Evolutionary conservation across 2,329 filamentous ascomycete genomes (phyloP).

Genomic region (Xylariomycetidae sp.): DNA sequence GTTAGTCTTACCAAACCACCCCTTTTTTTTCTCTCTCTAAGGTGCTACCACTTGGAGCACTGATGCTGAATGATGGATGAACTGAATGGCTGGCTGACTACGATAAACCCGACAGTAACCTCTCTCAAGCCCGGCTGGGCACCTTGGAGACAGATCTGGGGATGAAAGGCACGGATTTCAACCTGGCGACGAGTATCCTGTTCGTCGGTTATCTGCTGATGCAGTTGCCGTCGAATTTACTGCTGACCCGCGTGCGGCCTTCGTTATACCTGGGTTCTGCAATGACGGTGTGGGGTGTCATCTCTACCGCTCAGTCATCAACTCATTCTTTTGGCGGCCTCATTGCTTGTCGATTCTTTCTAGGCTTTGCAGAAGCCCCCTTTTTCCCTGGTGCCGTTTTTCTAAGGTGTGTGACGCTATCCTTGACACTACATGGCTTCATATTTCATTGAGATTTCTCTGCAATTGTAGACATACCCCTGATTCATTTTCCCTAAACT

Average conservation of each 20-base stretch:
- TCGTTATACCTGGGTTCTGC: conserved; percentile 47
- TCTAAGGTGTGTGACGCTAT: too few species aligned
- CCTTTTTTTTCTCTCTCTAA: background rate
- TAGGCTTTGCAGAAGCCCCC: conserved; percentile 45
- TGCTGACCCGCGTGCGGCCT: conserved; percentile 49
- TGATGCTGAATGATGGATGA: too few species aligned
- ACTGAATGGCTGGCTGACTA: conserved; percentile 7
- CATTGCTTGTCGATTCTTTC: conserved; percentile 42
- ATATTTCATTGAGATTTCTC: too few species aligned
- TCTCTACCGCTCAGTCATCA: conserved; percentile 42
- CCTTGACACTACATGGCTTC: too few species aligned
- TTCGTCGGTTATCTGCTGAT: conserved; percentile 58
- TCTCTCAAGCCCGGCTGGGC: conserved; percentile 51
- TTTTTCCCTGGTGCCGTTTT: conserved; percentile 47
- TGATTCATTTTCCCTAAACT: too few species aligned
- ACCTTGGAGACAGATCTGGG: conserved; percentile 47
- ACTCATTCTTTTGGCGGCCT: conserved; percentile 37
- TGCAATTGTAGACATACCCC: too few species aligned
- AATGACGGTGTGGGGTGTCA: conserved; percentile 33
- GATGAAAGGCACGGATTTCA: conserved; percentile 54
- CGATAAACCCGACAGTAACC: conserved; percentile 31
- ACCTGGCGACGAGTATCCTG: conserved; percentile 48
- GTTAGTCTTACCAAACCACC: conserved; percentile 11
- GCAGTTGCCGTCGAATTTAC: conserved; percentile 57
- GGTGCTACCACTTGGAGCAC: too few species aligned